These are phyloP conservation scores for Ophioceras dolichostomum DNA, from an alignment of 2,329 filamentous ascomycete genomes.

Conservation along the genomic window DNA sequence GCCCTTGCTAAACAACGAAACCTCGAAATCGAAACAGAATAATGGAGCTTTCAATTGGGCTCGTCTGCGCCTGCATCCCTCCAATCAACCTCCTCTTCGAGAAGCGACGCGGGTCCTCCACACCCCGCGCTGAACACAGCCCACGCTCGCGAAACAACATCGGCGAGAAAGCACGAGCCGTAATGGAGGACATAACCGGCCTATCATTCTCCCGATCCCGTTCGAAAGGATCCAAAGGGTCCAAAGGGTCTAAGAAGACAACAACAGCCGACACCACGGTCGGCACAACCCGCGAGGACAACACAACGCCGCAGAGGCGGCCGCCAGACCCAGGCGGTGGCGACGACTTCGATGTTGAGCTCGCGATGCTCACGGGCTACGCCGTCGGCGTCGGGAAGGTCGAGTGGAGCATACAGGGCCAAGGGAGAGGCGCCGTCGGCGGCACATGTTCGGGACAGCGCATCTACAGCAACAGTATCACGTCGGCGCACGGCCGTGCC, in stretches of 20 bases:
- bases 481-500: neutral
- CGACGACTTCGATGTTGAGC: neutral
- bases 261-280: neutral
- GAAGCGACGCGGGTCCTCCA: too few species aligned
- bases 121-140: neutral
- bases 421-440: neutral
- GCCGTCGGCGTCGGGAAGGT: neutral
- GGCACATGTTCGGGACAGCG: neutral
- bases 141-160: neutral
- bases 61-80: conserved; percentile 1
- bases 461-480: neutral
- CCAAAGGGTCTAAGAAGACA: neutral
- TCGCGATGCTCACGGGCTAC: neutral
- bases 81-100: conserved; percentile 1
- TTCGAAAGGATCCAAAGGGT: neutral
- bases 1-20: neutral
- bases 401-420: neutral
- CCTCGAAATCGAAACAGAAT: neutral
- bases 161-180: neutral
- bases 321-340: too few species aligned
- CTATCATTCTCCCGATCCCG: neutral
- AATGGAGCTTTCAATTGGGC: neutral
- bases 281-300: neutral
- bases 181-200: neutral
- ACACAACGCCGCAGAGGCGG: too few species aligned